These are phyloP conservation scores for Fusarium sp. DNA, from an alignment of 2,329 filamentous ascomycete genomes.

Conservation along the genomic window DNA sequence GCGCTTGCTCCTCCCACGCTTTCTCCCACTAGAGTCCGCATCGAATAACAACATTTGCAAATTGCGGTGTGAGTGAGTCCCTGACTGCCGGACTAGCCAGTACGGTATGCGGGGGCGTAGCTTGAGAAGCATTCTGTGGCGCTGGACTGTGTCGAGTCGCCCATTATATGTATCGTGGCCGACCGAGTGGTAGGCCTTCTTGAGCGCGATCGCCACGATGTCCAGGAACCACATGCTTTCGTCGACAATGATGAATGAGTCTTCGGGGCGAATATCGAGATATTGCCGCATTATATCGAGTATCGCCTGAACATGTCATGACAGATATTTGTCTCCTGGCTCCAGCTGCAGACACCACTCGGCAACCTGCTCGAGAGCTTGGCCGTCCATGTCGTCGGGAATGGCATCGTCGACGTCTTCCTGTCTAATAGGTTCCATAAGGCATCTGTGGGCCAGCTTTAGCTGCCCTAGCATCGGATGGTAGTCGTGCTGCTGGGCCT, in stretches of 20 bases:
- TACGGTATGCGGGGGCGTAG: not conserved
- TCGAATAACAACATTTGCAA: not conserved
- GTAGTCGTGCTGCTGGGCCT: not conserved
- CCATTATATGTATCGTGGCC: not conserved
- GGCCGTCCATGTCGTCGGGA: not conserved
- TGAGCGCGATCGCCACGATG: not conserved
- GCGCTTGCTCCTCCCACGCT: not conserved
- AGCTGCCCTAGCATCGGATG: not conserved
- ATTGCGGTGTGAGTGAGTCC: not conserved
- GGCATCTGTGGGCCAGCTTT: not conserved
- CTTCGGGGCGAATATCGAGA: not conserved
- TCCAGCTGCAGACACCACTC: not conserved
- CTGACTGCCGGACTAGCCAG: not conserved
- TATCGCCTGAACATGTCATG: not conserved
- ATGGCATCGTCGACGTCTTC: not conserved
- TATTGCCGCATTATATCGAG: not conserved
- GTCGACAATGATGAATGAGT: too few relatives aligned
- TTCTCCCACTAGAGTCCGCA: not conserved
- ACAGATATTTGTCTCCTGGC: not conserved
- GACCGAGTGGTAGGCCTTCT: not conserved
- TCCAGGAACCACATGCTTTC: not conserved
- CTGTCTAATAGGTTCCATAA: not conserved
- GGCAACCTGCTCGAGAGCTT: not conserved
- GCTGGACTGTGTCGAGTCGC: not conserved
- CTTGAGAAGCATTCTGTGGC: not conserved